Conservation (phyloP, 495 filamentous ascomycete species). For the Penicillium canescens region DNA sequence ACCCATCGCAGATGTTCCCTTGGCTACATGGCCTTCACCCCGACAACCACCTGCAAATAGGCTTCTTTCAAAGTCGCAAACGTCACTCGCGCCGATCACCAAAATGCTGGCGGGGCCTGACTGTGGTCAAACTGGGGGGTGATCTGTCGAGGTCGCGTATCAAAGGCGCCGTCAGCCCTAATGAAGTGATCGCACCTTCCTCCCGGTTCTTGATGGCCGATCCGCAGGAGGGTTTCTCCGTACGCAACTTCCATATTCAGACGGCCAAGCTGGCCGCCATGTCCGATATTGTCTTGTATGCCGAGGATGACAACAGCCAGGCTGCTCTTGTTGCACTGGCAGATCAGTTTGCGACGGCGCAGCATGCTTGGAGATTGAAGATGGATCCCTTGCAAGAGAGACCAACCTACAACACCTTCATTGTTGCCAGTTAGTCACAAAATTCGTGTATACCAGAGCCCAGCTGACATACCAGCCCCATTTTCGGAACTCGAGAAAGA, state of each 20-base stretch:
- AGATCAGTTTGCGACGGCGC: constrained; percentile 71
- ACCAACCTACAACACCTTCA: constrained; percentile 81
- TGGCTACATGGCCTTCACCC: constrained; percentile 97
- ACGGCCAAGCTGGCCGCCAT: constrained; percentile 83
- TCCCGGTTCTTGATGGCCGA: constrained; percentile 61
- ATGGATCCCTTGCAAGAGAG: constrained; percentile 56
- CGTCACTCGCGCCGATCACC: constrained; percentile 73
- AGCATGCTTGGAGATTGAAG: constrained; percentile 68
- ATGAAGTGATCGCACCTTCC: constrained; percentile 66
- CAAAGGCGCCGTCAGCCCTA: constrained; percentile 79
- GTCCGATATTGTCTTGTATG: constrained; percentile 91
- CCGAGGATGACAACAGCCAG: constrained; percentile 57
- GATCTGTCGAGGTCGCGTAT: constrained; percentile 73
- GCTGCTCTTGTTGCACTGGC: constrained; percentile 65
- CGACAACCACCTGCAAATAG: constrained; percentile 81
- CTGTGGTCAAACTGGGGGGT: constrained; percentile 85
- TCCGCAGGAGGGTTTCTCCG: constrained; percentile 80
- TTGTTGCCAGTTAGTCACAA: constrained; percentile 59
- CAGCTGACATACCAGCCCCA: constrained; percentile 45
- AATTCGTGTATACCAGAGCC: background rate
- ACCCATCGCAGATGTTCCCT: constrained; percentile 84
- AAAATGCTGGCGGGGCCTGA: constrained; percentile 75
- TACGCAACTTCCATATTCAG: constrained; percentile 96
- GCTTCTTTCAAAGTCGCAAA: constrained; percentile 81
- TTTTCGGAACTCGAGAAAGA: constrained; percentile 75